Evolutionary conservation across 202 grass and related monocot species (phyloP).

Genomic region (Carex arenaria): DNA sequence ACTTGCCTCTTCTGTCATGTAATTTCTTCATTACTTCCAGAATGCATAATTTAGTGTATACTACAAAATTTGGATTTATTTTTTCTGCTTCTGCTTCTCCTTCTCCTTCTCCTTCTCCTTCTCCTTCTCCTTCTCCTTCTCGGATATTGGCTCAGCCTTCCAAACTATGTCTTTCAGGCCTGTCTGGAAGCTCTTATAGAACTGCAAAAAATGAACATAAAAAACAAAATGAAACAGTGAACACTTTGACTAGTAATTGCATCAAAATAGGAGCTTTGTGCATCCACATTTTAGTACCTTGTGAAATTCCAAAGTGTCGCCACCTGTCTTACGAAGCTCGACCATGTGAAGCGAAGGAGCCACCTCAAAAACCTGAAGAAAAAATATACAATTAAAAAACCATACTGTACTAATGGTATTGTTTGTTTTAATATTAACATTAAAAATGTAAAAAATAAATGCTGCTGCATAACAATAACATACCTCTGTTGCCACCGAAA

Average conservation of each 20-base stretch:
- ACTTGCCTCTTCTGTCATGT: slow-evolving; percentile 5
- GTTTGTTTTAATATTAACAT: neutral
- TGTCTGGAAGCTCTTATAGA: slow-evolving; percentile 86
- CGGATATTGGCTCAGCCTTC: slow-evolving; percentile 54
- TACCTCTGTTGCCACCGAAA: slow-evolving; percentile 93
- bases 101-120: too few species aligned
- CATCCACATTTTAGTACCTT: slow-evolving; percentile 37
- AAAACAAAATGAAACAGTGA: neutral
- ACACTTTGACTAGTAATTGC: neutral
- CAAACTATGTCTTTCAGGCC: slow-evolving; percentile 92
- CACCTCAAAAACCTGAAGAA: slow-evolving; percentile 90
- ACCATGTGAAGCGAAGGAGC: slow-evolving; percentile 95
- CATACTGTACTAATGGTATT: neutral
- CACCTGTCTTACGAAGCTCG: slow-evolving; percentile 95
- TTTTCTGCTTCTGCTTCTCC: neutral
- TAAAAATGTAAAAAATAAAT: slow-evolving; percentile 10
- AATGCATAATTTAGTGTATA: neutral
- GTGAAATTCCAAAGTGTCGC: slow-evolving; percentile 96
- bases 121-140: neutral
- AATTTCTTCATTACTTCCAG: neutral
- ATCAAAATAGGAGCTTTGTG: neutral
- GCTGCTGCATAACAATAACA: slow-evolving; percentile 16
- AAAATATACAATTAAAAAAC: neutral
- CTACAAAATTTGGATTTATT: slow-evolving; percentile 14
- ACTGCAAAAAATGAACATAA: slow-evolving; percentile 43